phyloP scores from a whole-genome alignment of 345 rosid species.

The Populus pruinosa region DNA sequence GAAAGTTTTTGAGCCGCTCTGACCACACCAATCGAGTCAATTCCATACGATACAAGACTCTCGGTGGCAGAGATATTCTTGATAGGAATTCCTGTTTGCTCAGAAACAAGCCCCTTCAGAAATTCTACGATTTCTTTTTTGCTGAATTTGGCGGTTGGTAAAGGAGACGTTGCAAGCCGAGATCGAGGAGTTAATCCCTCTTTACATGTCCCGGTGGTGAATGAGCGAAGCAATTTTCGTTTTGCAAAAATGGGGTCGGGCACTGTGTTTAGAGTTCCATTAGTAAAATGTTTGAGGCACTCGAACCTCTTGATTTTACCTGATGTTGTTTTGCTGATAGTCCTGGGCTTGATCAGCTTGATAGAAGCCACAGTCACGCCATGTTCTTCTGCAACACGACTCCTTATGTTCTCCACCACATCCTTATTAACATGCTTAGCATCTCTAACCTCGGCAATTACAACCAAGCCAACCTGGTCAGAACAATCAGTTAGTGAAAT shows the following conservation, averaged over 20 bases:
- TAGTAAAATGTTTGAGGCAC: conserved; percentile 55
- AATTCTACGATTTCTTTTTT: conserved; percentile 48
- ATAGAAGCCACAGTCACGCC: conserved; percentile 50
- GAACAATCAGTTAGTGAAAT: conserved; percentile 48
- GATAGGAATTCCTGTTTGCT: conserved; percentile 45
- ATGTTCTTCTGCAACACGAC: conserved; percentile 56
- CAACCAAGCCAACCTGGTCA: conserved; percentile 63
- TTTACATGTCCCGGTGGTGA: conserved; percentile 47
- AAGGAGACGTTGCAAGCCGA: conserved; percentile 28
- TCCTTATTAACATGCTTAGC: conserved; percentile 40
- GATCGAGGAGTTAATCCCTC: conserved; percentile 46
- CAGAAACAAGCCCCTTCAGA: conserved; percentile 43
- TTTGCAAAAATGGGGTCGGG: conserved; percentile 39
- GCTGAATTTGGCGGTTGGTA: conserved; percentile 24
- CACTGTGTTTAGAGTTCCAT: conserved; percentile 42
- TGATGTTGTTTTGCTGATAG: conserved; percentile 62
- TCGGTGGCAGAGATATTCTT: conserved; percentile 42
- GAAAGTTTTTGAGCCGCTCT: conserved; percentile 72
- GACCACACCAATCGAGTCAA: conserved; percentile 68
- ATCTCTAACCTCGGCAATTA: conserved; percentile 64
- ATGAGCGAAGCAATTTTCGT: conserved; percentile 36
- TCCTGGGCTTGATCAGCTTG: conserved; percentile 56
- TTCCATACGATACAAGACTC: conserved; percentile 56
- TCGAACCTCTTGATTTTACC: conserved; percentile 77
- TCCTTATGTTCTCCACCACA: conserved; percentile 37